Evolutionary conservation across 345 rosid genomes (phyloP).

Genomic region (Acer yangbiense): DNA sequence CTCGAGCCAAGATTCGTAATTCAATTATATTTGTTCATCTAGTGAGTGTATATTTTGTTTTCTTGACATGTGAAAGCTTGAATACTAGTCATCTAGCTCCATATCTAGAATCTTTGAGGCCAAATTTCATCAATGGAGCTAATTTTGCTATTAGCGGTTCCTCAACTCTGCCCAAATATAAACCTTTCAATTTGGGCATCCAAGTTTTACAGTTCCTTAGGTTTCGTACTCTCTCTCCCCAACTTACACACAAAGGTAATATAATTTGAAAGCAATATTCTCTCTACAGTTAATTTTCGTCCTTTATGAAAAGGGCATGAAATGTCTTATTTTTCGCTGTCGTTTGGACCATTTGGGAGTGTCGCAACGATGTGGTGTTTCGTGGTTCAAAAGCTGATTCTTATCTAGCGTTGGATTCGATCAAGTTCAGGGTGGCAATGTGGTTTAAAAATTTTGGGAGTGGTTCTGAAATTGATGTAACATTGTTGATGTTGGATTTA

Average conservation of each 20-base stretch:
- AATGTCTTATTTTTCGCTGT: too few species aligned
- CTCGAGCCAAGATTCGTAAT: too few species aligned
- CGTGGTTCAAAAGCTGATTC: too few species aligned
- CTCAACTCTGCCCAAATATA: slow-evolving; percentile 30
- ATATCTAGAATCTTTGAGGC: slow-evolving; percentile 35
- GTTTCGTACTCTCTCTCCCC: slow-evolving; percentile 40
- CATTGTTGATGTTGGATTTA: too few species aligned
- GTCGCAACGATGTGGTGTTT: too few species aligned
- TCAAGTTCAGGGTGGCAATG: too few species aligned
- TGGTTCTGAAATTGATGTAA: too few species aligned
- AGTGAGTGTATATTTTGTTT: not conserved
- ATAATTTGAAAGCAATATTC: not conserved
- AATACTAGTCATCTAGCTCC: slow-evolving; percentile 35
- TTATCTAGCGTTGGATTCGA: too few species aligned
- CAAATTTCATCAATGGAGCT: slow-evolving; percentile 39
- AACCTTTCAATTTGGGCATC: slow-evolving; percentile 37
- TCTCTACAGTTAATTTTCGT: too few species aligned
- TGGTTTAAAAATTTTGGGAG: too few species aligned
- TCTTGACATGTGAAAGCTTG: slow-evolving; percentile 43
- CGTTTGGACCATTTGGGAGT: too few species aligned
- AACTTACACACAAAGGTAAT: slow-evolving; percentile 34
- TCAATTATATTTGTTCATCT: not conserved
- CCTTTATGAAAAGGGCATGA: too few species aligned
- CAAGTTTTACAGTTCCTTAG: slow-evolving; percentile 48
- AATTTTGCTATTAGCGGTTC: slow-evolving; percentile 45